Conservation (phyloP, 2,329 filamentous ascomycete genomes). For the Clonostachys solani region DNA sequence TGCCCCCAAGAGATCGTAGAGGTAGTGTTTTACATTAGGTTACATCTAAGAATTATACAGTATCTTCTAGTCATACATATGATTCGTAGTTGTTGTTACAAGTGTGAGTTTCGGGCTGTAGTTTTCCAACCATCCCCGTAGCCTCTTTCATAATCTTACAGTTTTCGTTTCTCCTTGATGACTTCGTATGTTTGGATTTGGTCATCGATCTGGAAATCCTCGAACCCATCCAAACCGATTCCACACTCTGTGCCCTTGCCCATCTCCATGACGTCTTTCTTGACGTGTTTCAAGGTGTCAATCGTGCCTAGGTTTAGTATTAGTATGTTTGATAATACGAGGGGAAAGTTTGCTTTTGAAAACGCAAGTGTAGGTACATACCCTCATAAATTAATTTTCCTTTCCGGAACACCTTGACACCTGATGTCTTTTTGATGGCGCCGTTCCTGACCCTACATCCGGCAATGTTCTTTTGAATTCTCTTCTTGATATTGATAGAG, state of each 20-base stretch:
- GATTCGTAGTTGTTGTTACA: constrained; percentile 1
- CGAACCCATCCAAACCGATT: constrained; percentile 77
- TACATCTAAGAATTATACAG: too few relatives aligned
- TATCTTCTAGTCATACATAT: constrained; percentile 1
- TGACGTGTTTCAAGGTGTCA: constrained; percentile 80
- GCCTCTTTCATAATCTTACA: constrained; percentile 27
- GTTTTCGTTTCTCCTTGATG: constrained; percentile 61
- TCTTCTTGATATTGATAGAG: constrained; percentile 73
- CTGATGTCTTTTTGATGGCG: constrained; percentile 55
- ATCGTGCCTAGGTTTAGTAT: constrained; percentile 57
- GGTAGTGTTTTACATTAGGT: too few relatives aligned
- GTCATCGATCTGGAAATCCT: constrained; percentile 76
- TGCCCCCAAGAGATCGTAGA: constrained; percentile 39
- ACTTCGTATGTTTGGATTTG: constrained; percentile 86
- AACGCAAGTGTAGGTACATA: constrained; percentile 38
- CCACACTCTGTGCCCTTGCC: constrained; percentile 93
- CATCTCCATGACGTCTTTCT: constrained; percentile 88
- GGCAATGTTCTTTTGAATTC: constrained; percentile 70
- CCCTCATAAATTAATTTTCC: constrained; percentile 76
- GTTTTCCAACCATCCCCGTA: constrained; percentile 3
- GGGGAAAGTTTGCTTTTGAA: not conserved
- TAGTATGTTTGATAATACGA: not conserved
- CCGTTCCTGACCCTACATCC: constrained; percentile 88
- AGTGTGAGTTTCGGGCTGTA: constrained; percentile 1
- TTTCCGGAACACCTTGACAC: constrained; percentile 68